These are phyloP conservation scores for Talaromyces thailandensis DNA, from an alignment of 495 filamentous ascomycete species.

Conservation along the genomic window DNA sequence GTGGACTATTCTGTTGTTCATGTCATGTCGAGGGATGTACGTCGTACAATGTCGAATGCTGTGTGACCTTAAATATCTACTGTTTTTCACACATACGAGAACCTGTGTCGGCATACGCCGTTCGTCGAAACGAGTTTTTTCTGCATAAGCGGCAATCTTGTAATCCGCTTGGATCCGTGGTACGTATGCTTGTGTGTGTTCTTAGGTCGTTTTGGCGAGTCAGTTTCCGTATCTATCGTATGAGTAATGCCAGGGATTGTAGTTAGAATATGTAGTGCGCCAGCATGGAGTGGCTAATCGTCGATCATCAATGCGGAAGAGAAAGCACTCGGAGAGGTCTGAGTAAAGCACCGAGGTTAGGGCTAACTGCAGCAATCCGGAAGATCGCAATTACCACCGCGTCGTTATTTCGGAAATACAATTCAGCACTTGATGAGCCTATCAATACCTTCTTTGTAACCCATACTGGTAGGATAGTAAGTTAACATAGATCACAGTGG, in stretches of 20 bases:
- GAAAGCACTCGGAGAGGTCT: background rate
- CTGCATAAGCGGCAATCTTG: background rate
- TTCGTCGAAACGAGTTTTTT: background rate
- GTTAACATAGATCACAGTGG: background rate
- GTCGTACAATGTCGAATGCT: background rate
- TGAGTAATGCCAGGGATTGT: background rate
- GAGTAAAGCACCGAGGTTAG: background rate
- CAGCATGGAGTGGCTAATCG: background rate
- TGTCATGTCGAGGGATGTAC: background rate
- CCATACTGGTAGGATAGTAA: background rate
- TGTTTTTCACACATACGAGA: background rate
- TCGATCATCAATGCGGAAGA: background rate
- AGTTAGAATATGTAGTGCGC: background rate
- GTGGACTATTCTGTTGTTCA: background rate
- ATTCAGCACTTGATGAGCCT: background rate
- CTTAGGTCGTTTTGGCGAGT: background rate
- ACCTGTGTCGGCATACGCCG: background rate
- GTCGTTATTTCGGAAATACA: background rate
- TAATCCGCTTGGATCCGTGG: background rate
- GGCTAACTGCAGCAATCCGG: background rate
- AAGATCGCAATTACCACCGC: background rate
- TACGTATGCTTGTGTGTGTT: background rate
- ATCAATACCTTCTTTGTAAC: background rate
- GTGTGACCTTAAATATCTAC: background rate
- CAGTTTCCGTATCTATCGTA: background rate